These are phyloP conservation scores for Apiospora marii DNA, from an alignment of 2,329 filamentous ascomycete species.

Conservation along the genomic window DNA sequence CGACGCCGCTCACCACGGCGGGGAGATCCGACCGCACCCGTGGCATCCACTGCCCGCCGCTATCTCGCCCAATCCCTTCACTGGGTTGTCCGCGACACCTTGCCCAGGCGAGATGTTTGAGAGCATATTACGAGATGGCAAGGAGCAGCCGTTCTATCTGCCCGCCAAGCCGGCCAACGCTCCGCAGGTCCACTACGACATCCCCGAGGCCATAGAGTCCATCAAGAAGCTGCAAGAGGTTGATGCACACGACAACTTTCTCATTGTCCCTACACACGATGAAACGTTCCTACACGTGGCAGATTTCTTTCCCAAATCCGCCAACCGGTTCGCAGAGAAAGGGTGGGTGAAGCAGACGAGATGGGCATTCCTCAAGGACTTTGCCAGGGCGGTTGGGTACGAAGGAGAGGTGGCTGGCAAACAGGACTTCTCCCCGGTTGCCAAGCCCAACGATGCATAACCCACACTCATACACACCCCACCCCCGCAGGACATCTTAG, in stretches of 20 bases:
- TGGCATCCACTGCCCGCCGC: conserved; percentile 44
- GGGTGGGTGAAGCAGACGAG: conserved; percentile 52
- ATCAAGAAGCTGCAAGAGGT: conserved; percentile 54
- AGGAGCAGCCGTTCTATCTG: conserved; percentile 43
- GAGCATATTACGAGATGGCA: conserved; percentile 44
- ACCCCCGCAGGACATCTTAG: too few relatives aligned
- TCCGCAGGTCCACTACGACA: conserved; percentile 36
- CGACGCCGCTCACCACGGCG: conserved; percentile 51
- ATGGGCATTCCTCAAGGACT: conserved; percentile 61
- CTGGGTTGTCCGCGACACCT: conserved; percentile 33
- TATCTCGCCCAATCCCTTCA: conserved; percentile 50
- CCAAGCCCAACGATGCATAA: neutral
- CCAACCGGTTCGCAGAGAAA: conserved; percentile 55
- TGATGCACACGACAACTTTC: conserved; percentile 52
- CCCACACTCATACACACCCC: too few relatives aligned
- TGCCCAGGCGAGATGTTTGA: conserved; percentile 53
- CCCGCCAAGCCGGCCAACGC: conserved; percentile 30
- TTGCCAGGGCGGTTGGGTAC: conserved; percentile 49
- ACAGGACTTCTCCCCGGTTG: conserved; percentile 30
- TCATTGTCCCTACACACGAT: conserved; percentile 59
- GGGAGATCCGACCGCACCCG: conserved; percentile 45
- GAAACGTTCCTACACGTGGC: conserved; percentile 49
- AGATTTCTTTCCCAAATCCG: conserved; percentile 58
- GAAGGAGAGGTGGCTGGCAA: conserved; percentile 36
- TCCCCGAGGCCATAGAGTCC: conserved; percentile 45